Conservation (phyloP, 805 yeast species). For the Candida ortonii region DNA sequence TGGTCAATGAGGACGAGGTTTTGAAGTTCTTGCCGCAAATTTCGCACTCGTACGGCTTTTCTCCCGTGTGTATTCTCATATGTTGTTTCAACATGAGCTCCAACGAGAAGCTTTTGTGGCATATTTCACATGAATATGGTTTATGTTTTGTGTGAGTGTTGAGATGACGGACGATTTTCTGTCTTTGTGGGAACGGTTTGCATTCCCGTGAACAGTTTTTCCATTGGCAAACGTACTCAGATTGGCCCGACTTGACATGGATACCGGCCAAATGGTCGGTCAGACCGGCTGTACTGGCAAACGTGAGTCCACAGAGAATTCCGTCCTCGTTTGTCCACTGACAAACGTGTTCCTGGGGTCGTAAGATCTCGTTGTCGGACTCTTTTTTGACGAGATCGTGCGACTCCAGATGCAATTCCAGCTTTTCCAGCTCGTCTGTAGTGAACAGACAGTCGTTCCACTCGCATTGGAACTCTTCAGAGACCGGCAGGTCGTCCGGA, state of each 20-base stretch:
- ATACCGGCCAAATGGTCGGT: constrained; percentile 65
- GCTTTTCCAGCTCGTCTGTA: constrained; percentile 47
- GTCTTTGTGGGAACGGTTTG: constrained; percentile 72
- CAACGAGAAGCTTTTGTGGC: constrained; percentile 72
- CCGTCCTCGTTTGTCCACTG: constrained; percentile 36
- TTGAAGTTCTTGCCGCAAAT: constrained; percentile 77
- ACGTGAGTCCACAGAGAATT: constrained; percentile 47
- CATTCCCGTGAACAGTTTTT: constrained; percentile 63
- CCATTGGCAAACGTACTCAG: constrained; percentile 75
- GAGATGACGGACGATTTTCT: constrained; percentile 80
- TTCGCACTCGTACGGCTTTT: constrained; percentile 75
- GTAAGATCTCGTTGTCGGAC: neutral
- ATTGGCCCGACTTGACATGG: constrained; percentile 76
- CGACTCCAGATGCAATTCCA: no score
- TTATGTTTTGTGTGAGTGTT: constrained; percentile 84
- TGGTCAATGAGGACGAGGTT: constrained; percentile 76
- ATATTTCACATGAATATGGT: constrained; percentile 70
- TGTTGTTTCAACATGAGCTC: constrained; percentile 80
- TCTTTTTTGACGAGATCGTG: constrained; percentile 5
- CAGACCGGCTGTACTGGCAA: constrained; percentile 54
- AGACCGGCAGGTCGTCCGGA: no score
- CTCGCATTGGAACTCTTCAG: constrained; percentile 66
- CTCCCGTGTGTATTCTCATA: constrained; percentile 82
- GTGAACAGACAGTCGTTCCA: constrained; percentile 72
- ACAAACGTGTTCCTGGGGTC: constrained; percentile 27